Base-by-base conservation (phyloP, 495 filamentous ascomycete genomes). In the Neurospora sp. region DNA sequence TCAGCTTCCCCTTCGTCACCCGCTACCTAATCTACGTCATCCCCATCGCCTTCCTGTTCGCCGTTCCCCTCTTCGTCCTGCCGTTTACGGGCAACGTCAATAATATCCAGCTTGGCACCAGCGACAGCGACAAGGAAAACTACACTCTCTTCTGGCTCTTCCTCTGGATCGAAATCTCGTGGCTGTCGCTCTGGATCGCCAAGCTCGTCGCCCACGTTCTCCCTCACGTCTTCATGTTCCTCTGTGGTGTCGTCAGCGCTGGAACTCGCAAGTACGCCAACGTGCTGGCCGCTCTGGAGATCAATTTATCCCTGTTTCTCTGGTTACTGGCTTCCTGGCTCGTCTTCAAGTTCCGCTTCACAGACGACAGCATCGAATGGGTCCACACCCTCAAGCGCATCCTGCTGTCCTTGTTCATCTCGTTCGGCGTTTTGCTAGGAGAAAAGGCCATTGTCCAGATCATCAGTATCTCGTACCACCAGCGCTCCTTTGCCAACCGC, bases 391-490 rank as follows among this genome's bases (percentile, higher is more conserved):
- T 97, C 44, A 88, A 90, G 78, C 88, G 89, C 54, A 88, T 97
- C 41, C 86, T 98, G 4, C 89, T 91, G 18, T 93, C 93, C 10
- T 79, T 89, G 31, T 85, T 97, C n/a, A 84, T 97, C 66, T 92
- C 92, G 70, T 88, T 92, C 12, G 78, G 94, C 71, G 89, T 98
- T 69, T 91, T 90, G 71, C 85, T 98, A 27, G 89, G 80, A 7
- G 93, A 98, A 80, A 96, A 96, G 79, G 80, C 92, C 41, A 82
- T 97, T 35, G 90, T 98, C 41, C 96, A 97, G 83, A 85, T 98
- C 42, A 97, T 98, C 79, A 95, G 92, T 66, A 93, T 99, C 79
- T 91, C 91, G 73, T 99, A 99, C 80, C 95, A 99, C 81, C 92
- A 94, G 73, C 92, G 94, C 76, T 96, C 97, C 74, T 98, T 98